Conservation (phyloP, 805 yeast genomes). For the Dipodascopsis tothii region DNA sequence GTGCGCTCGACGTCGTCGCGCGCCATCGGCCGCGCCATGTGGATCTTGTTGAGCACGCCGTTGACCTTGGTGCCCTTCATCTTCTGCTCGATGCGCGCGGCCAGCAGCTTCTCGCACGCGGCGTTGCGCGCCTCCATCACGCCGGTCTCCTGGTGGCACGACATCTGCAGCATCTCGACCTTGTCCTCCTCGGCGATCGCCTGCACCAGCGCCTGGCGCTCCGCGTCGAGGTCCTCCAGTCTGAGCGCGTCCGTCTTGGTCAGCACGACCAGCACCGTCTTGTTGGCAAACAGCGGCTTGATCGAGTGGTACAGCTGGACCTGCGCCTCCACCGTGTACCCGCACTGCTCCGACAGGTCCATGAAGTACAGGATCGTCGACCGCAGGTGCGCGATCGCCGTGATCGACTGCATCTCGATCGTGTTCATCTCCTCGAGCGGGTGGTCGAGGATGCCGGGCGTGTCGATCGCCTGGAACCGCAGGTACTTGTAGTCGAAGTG, state of each 20-base stretch:
- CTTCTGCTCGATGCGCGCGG: conserved; percentile 94
- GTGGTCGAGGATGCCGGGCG: conserved; percentile 97
- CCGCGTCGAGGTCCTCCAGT: conserved; percentile 73
- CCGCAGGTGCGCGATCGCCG: conserved; percentile 96
- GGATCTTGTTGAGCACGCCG: conserved; percentile 88
- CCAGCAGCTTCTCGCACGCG: conserved; percentile 93
- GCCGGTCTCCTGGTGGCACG: conserved; percentile 90
- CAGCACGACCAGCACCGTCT: conserved; percentile 89
- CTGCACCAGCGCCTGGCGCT: conserved; percentile 62
- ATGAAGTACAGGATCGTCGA: conserved; percentile 94
- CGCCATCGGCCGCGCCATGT: conserved; percentile 74
- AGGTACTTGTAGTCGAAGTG: conserved; percentile 97
- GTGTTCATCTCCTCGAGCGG: conserved; percentile 99
- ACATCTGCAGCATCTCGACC: conserved; percentile 85
- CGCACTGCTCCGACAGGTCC: conserved; percentile 99
- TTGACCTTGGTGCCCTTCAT: conserved; percentile 82
- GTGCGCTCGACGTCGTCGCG: conserved; percentile 76
- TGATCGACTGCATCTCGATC: conserved; percentile 98
- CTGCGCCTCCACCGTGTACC: conserved; percentile 94
- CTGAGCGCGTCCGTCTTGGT: conserved; percentile 89
- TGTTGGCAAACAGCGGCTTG: conserved; percentile 94
- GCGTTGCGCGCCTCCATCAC: conserved; percentile 92
- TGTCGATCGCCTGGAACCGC: conserved; percentile 97
- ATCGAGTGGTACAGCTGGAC: conserved; percentile 94
- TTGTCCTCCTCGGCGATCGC: conserved; percentile 51